A percentile compares a stretch with the other conserved stretches of the same genome.
Conservation (phyloP, 2,329 filamentous ascomycete species). For the Ascosphaera apis region DNA sequence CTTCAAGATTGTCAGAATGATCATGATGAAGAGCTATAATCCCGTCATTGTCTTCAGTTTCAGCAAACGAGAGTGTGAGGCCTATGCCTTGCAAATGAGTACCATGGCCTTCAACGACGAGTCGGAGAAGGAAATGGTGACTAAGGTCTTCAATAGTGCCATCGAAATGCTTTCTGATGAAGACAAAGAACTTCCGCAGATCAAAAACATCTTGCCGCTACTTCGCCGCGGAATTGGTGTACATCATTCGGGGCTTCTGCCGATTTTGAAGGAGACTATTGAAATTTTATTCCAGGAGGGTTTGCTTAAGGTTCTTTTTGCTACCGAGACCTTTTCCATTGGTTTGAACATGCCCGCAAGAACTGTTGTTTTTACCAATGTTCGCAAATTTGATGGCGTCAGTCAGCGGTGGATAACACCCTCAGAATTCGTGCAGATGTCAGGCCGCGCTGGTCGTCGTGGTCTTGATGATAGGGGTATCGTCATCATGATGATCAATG, state of each 20-base stretch:
- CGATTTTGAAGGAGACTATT: conserved; percentile 94
- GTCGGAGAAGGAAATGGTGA: conserved; percentile 82
- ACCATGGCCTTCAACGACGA: conserved; percentile 86
- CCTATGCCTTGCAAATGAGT: conserved; percentile 67
- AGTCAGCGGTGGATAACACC: conserved; percentile 65
- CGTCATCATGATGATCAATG: conserved; percentile 98
- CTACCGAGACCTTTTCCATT: conserved; percentile 96
- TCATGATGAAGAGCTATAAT: conserved; percentile 92
- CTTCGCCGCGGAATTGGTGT: conserved; percentile 83
- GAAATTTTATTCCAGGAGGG: conserved; percentile 98
- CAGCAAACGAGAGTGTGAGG: conserved; percentile 91
- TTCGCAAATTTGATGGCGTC: conserved; percentile 82
- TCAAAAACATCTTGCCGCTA: conserved; percentile 70
- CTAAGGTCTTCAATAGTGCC: conserved; percentile 80
- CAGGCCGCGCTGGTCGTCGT: conserved; percentile 83
- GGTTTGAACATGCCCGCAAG: conserved; percentile 98
- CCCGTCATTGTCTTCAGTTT: conserved; percentile 99
- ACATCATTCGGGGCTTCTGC: conserved; percentile 84
- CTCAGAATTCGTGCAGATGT: conserved; percentile 98
- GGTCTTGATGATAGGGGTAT: conserved; percentile 94
- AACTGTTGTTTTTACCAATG: conserved; percentile 95
- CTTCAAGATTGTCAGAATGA: conserved; percentile 96
- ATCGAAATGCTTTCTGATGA: conserved; percentile 83
- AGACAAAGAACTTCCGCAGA: conserved; percentile 72
- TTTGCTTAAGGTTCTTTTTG: conserved; percentile 91